Conservation (phyloP, 2,329 filamentous ascomycete genomes). For the Calonectria henricotiae region DNA sequence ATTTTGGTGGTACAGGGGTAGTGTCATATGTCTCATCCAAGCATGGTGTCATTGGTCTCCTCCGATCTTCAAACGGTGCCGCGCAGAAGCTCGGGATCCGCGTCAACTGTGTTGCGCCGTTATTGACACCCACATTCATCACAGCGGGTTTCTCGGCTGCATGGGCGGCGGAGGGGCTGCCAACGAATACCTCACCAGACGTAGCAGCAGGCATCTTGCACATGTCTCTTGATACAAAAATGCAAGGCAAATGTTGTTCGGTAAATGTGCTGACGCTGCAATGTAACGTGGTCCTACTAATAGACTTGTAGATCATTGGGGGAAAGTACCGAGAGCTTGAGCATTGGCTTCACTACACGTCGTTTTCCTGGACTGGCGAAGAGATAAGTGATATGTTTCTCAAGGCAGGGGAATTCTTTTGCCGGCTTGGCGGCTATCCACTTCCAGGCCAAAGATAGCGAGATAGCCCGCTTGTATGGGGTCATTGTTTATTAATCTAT, state of each 20-base stretch:
- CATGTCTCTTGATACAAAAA: conserved; percentile 31
- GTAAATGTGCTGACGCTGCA: neutral
- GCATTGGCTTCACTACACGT: conserved; percentile 7
- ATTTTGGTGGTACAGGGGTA: conserved; percentile 43
- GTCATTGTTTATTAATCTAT: conserved; percentile 8
- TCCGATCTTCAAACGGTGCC: conserved; percentile 33
- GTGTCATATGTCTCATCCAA: conserved; percentile 44
- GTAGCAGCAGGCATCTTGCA: conserved; percentile 31
- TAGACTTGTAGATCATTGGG: conserved; percentile 11
- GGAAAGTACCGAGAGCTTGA: conserved; percentile 33
- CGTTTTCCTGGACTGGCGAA: conserved; percentile 28
- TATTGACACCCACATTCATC: conserved; percentile 41
- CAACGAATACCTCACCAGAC: conserved; percentile 26
- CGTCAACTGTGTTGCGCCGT: conserved; percentile 42
- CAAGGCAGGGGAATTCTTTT: conserved; percentile 31
- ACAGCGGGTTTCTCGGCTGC: conserved; percentile 27
- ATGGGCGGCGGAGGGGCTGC: conserved; percentile 33
- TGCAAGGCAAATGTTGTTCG: conserved; percentile 33
- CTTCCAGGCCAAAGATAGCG: conserved; percentile 19
- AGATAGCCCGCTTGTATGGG: neutral
- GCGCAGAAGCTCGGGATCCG: conserved; percentile 32
- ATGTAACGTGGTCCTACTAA: neutral
- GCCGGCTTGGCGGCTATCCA: conserved; percentile 31
- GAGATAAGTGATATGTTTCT: conserved; percentile 18
- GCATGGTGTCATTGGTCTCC: conserved; percentile 42